Evolutionary conservation across 2,329 filamentous ascomycete species (phyloP).

Genomic region (Aspergillus sp.): DNA sequence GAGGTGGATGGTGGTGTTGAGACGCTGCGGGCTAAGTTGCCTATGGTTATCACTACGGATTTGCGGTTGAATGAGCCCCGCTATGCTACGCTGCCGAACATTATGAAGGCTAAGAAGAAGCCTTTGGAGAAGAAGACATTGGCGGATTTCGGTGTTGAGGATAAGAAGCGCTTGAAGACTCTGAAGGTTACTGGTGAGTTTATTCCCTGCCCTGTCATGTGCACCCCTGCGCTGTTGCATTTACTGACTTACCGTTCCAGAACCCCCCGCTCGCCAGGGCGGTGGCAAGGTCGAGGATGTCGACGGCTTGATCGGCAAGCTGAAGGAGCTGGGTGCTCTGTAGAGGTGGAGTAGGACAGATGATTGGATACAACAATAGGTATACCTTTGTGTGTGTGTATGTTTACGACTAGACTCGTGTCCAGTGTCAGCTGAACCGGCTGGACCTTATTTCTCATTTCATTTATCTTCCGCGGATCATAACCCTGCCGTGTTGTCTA

Average conservation of each 20-base stretch:
- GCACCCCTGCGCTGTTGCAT: background rate
- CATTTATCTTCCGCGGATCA: background rate
- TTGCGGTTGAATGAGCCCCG: slow-evolving; percentile 90
- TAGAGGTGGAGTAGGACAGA: slow-evolving; percentile 44
- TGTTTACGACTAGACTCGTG: slow-evolving; percentile 20
- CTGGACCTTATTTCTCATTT: background rate
- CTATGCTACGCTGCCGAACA: slow-evolving; percentile 94
- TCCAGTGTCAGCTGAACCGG: background rate
- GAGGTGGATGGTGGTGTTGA: slow-evolving; percentile 96
- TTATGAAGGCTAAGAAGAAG: slow-evolving; percentile 99
- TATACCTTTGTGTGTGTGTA: slow-evolving; percentile 8
- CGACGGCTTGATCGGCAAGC: slow-evolving; percentile 85
- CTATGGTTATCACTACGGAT: slow-evolving; percentile 94
- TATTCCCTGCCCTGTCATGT: slow-evolving; percentile 1
- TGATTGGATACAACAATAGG: background rate
- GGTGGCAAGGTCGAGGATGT: slow-evolving; percentile 98
- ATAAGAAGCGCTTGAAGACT: slow-evolving; percentile 77
- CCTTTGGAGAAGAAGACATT: slow-evolving; percentile 88
- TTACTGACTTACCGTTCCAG: slow-evolving; percentile 46
- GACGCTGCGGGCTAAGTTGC: slow-evolving; percentile 81
- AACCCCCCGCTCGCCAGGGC: slow-evolving; percentile 83
- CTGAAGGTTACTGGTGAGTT: slow-evolving; percentile 79
- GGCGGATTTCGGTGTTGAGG: slow-evolving; percentile 77
- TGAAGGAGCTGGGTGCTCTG: slow-evolving; percentile 94
- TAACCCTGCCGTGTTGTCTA: background rate